A percentile compares a stretch with the other conserved stretches of the same genome.
These are phyloP conservation scores for Bromus sterilis DNA, from an alignment of 176 grass and related monocot species.

Conservation along the genomic window DNA sequence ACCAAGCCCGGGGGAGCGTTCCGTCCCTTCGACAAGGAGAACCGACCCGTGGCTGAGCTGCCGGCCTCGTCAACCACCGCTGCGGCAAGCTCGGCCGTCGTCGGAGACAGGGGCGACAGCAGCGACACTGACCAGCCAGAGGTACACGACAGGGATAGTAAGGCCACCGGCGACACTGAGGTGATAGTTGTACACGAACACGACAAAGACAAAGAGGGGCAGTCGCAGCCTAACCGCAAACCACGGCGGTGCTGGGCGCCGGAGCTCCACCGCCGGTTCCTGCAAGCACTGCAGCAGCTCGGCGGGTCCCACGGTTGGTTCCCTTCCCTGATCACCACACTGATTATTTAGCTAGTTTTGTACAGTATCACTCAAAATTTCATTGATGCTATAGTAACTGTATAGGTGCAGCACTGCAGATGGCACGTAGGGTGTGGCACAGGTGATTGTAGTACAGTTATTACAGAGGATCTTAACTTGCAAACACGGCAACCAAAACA, in stretches of 20 bases:
- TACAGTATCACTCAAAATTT: no score
- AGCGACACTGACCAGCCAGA: neutral
- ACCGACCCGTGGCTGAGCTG: constrained; percentile 2
- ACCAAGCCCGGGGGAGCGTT: constrained; percentile 57
- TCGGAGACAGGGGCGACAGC: constrained; percentile 18
- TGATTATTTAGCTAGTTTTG: no score
- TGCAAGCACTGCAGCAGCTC: constrained; percentile 66
- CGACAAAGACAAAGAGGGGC: constrained; percentile 35
- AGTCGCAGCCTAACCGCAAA: constrained; percentile 43
- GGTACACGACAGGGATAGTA: neutral
- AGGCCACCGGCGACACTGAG: no score
- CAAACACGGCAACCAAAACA: no score
- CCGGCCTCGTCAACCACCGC: constrained; percentile 38
- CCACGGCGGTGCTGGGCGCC: constrained; percentile 72
- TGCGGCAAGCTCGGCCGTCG: constrained; percentile 33
- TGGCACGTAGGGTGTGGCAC: no score
- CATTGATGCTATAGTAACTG: no score
- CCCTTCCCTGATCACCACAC: neutral
- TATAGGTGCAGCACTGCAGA: no score
- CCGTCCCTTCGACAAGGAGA: constrained; percentile 68
- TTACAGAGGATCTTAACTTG: no score
- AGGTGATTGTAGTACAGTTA: no score
- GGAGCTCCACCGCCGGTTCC: constrained; percentile 79
- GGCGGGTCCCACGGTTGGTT: constrained; percentile 74
- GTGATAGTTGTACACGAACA: no score